Conservation (phyloP, 2,329 filamentous ascomycete species). For the Cladophialophora carrionii region DNA sequence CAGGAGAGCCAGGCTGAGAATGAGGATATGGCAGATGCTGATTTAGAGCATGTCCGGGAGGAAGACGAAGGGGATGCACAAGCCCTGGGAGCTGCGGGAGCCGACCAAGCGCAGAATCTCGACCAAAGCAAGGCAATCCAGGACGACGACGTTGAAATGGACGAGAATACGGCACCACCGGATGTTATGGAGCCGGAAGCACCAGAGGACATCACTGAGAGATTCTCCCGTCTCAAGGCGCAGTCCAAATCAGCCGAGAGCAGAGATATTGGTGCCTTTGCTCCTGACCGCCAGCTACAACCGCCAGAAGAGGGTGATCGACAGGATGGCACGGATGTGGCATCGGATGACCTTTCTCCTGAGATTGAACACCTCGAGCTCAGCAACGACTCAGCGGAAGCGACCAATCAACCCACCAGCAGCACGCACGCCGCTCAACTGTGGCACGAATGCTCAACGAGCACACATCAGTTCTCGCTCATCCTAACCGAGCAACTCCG, state of each 20-base stretch:
- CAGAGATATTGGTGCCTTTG: constrained; percentile 57
- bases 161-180: constrained; percentile 62
- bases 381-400: constrained; percentile 46
- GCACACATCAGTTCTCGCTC: constrained; percentile 83
- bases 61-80: constrained; percentile 82
- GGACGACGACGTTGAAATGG: constrained; percentile 58
- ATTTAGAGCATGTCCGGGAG: constrained; percentile 93
- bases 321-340: constrained; percentile 53
- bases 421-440: constrained; percentile 68
- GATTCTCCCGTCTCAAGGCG: constrained; percentile 40
- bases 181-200: constrained; percentile 47
- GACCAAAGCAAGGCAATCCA: constrained; percentile 90
- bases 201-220: constrained; percentile 42
- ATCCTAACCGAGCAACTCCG: constrained; percentile 92
- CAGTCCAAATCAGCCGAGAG: constrained; percentile 47
- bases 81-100: constrained; percentile 82
- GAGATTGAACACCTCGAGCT: constrained; percentile 68
- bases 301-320: constrained; percentile 39
- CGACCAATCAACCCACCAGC: constrained; percentile 46
- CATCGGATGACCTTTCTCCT: constrained; percentile 38
- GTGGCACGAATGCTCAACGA: constrained; percentile 82
- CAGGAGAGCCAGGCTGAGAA: constrained; percentile 59
- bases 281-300: constrained; percentile 50
- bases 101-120: constrained; percentile 82
- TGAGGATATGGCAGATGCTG: constrained; percentile 74